Evolutionary conservation across 2,329 filamentous ascomycete genomes (phyloP), one percentile per base, ranked within the genome.

Genomic region (Daldinia sp.): DNA sequence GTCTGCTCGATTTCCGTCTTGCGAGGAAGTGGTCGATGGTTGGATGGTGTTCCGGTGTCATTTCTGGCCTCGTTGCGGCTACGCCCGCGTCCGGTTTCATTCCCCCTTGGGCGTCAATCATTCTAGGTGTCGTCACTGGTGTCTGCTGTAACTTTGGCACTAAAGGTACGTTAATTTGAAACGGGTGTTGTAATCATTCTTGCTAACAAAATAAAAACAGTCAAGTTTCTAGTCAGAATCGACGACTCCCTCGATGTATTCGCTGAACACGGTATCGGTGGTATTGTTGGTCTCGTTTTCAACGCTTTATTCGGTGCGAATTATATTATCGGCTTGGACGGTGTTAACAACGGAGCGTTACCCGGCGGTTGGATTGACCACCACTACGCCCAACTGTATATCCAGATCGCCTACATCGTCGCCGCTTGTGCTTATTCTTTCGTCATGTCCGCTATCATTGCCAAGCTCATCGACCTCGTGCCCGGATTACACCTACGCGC

Each of bases 1-100:
- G 94, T 76, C 82, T 98, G 54, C 93, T 98, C 76, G 96, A 99
- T 88, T 98, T 91, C 88, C 92, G 96, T 68, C 89, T 98, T 66
- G 94, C 94, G 67, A 90, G 90, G 82, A 98, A 98, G 85, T 97
- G 94, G 94, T 97, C 87, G 46, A 90, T 92, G 82, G 90, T 92
- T 70, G 90, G 90, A 73, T 91, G 89, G 88, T 92, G 90, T 80
- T 92, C 89, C 12, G 90, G 90, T 65, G 88, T 87, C 73, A 92
- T 92, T 72, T 91, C 89, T 28, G 90, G 90, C 63, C 89, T 92
- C 53, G 90, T 92, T 56, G 88, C 90, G 67, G 90, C 90, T 56
- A 92, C 90, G 33, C 90, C 90, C 15, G 89, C 89, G 28, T 90
- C 89, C 46, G 90, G 90, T 74, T 90, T 89, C 78, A 86, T 92